A percentile compares a stretch with the other conserved stretches of the same genome.
These are phyloP conservation scores for Carallia brachiata DNA, from an alignment of 345 rosid genomes.

Conservation along the genomic window DNA sequence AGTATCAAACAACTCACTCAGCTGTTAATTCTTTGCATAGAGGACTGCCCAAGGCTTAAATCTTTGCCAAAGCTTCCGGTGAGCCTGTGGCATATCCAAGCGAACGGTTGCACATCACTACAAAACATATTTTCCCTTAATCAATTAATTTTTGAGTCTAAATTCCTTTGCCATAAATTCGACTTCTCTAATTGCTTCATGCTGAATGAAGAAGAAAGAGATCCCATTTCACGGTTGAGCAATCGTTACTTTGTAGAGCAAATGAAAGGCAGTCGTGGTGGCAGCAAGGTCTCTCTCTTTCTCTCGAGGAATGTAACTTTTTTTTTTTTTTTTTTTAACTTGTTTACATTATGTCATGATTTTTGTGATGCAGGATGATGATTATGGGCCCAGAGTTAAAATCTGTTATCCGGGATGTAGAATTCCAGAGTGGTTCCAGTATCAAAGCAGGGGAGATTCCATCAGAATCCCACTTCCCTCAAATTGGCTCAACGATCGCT, in stretches of 20 bases:
- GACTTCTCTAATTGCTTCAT: not conserved
- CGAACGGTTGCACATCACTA: not conserved
- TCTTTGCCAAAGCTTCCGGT: constrained; percentile 5
- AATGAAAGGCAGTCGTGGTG: no score
- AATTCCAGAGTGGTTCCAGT: constrained; percentile 5
- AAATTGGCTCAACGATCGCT: not conserved
- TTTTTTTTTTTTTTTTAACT: no score
- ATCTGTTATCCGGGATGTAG: not conserved
- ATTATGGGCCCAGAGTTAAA: not conserved
- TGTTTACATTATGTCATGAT: no score
- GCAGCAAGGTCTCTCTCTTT: no score
- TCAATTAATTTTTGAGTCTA: not conserved
- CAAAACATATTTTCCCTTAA: not conserved
- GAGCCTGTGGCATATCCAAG: not conserved
- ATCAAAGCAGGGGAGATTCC: not conserved
- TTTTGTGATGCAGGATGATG: no score
- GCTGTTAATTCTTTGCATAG: not conserved
- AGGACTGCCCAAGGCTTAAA: not conserved
- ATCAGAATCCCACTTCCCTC: not conserved
- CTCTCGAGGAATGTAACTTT: not conserved
- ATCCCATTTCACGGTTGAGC: not conserved
- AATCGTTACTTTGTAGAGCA: not conserved
- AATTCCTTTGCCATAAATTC: not conserved
- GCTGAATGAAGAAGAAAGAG: not conserved
- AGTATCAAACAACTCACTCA: constrained; percentile 8